Evolutionary conservation across 345 rosid genomes (phyloP).

Genomic region (Cardamine chenopodiifolia): DNA sequence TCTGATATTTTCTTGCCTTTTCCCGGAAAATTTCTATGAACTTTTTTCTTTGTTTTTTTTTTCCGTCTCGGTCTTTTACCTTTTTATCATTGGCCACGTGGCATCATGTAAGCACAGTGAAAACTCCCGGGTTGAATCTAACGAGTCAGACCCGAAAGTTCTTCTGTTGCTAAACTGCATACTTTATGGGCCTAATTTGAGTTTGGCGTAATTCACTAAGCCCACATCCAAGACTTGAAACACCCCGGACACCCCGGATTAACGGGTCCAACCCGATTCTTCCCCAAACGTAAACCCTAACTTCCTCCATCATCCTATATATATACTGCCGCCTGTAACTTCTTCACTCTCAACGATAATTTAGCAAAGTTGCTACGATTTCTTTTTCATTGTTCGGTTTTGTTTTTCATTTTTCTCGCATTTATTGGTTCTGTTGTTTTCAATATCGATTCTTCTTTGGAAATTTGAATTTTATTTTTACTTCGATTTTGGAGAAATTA

Average conservation of each 20-base stretch:
- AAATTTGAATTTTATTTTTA: background rate
- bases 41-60: background rate
- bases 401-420: too few species aligned
- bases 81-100: conserved; percentile 28
- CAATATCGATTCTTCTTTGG: background rate
- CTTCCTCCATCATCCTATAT: conserved; percentile 27
- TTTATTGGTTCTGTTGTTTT: background rate
- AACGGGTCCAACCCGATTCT: background rate
- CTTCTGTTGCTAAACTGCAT: background rate
- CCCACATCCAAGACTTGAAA: background rate
- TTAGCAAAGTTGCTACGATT: background rate
- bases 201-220: background rate
- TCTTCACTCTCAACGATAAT: background rate
- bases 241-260: background rate
- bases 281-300: conserved; percentile 31
- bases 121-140: background rate
- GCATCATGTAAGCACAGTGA: background rate
- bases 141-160: background rate
- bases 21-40: conserved; percentile 40
- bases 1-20: conserved; percentile 41
- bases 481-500: background rate
- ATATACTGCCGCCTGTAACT: background rate
- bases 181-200: background rate
- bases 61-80: background rate
- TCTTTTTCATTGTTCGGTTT: background rate